Evolutionary conservation across 495 filamentous ascomycete genomes (phyloP).

Genomic region (Pseudomonodictys pantanalensis): DNA sequence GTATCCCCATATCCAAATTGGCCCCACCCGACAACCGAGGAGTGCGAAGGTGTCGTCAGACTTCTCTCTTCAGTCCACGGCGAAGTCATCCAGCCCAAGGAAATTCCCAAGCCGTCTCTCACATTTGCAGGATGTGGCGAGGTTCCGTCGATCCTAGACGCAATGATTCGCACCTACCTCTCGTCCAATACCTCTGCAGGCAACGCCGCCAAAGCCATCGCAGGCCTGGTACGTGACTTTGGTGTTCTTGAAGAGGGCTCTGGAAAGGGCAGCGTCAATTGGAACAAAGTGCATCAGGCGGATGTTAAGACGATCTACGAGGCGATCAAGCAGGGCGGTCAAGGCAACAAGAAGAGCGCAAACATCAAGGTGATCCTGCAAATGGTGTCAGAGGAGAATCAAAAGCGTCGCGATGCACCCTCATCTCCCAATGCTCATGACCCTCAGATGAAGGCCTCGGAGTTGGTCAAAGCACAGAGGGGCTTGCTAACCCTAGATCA

Average conservation of each 20-base stretch:
- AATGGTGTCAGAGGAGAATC: slow-evolving; percentile 69
- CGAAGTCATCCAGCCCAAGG: slow-evolving; percentile 60
- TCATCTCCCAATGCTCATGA: slow-evolving; percentile 32
- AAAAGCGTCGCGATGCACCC: slow-evolving; percentile 47
- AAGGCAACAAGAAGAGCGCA: slow-evolving; percentile 67
- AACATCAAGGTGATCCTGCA: slow-evolving; percentile 80
- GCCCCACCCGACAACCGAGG: slow-evolving; percentile 62
- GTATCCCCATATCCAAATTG: slow-evolving; percentile 67
- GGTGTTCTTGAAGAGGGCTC: slow-evolving; percentile 60
- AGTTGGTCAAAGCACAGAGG: slow-evolving; percentile 51
- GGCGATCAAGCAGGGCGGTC: slow-evolving; percentile 71
- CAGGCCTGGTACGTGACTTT: slow-evolving; percentile 67
- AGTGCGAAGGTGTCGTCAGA: slow-evolving; percentile 70
- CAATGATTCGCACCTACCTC: slow-evolving; percentile 74
- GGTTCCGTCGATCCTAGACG: slow-evolving; percentile 88
- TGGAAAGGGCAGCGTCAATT: slow-evolving; percentile 77
- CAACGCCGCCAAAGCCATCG: slow-evolving; percentile 67
- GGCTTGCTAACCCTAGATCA: slow-evolving; percentile 72
- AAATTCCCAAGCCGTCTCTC: slow-evolving; percentile 71
- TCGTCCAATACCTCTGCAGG: slow-evolving; percentile 70
- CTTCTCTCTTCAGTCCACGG: slow-evolving; percentile 69
- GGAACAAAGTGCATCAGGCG: slow-evolving; percentile 73
- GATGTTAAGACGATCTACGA: slow-evolving; percentile 61
- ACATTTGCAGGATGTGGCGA: slow-evolving; percentile 87
- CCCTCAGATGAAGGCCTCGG: slow-evolving; percentile 41